Evolutionary conservation across 73 alveolate species (phyloP), one percentile per base, ranked within the genome.

Genomic region (Symbiodinium natans): DNA sequence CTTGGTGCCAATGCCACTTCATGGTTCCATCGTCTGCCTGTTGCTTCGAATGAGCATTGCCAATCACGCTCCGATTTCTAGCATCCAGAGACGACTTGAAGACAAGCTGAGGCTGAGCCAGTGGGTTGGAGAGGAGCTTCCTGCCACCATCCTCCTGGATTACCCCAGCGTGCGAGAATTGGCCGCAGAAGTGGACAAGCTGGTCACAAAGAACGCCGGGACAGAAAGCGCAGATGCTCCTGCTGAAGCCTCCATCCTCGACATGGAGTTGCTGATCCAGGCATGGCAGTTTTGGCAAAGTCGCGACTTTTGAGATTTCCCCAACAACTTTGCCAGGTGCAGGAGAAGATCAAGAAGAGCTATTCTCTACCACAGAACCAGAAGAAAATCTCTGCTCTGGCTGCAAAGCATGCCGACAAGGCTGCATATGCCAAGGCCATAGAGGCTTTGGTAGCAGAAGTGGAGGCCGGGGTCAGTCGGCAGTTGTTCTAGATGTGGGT

Each of bases 161-260:
- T 54, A 41, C 5, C 93, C 93, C 93, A 41, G 54, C 40, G 93
- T 86, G n/a, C 83, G 38, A 39, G 93, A 48, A n/a, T 38, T 86
- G 41, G 93, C 93, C 83, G 25, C 54, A 33, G 93, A 86, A 29
- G 54, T 86, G 83, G 93, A 86, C 82, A 63, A 39, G 38, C 83
- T 63, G 23, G 80, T 63, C 36, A 13, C 38, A 1, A 40, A n/a
- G 92, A 27, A 6, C n/a, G n/a, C 17, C 13, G 92, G 74, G 19
- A 8, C 38, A 21, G 75, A 27, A 85, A 48, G 10, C 13, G 33
- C 63, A 2, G 92, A 82, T 17, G 92, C 39, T 0, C 33, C 7
- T 23, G 1, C 80, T 23, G 80, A 63, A 11, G 21, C 80, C 56
- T 39, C 82, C 40, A 54, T 86, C 33, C 38, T 63, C n/a, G 93